Base-by-base conservation (phyloP, 148 eudicot species). In the Cornus florida region DNA sequence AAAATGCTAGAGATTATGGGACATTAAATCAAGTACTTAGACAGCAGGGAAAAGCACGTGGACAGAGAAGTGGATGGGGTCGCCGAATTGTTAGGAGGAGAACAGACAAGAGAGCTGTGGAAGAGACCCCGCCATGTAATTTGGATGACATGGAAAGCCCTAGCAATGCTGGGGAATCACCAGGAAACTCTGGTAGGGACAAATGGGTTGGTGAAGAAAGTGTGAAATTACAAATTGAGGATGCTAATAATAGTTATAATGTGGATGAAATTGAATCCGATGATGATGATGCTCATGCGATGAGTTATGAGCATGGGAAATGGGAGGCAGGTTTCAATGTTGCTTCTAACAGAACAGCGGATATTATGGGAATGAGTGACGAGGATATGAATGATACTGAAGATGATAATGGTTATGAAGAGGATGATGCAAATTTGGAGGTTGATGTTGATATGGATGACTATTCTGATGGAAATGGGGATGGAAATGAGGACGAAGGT, bases 31-130 rank as follows among this genome's bases (percentile, higher is more conserved):
- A 86, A 67, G 85, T 80, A 70, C 82, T 90, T 32, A 81, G 83
- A 71, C 92, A 94, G 90, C 94, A 90, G 72, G 86, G 85, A 72
- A 82, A 81, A 65, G 73, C 80, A 71, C 88, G 86, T 24, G 95
- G 95, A 57, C 89, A 84, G 81, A 90, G 83, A 71, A 87, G 82
- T 38, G 92, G 83, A 41, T 82, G 91, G 72, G 93, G 92, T 24
- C 97, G 88, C 11, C 85, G 92, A 67, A 84, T 93, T 19, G 80
- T 85, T 53, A 77, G 93, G 81, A 90, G 88, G 78, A 92, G 89
- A 81, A 85, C 77, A 19, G 86, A 86, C 72, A 84, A 86, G 81
- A 85, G 84, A 75, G 80, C 70, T 5, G 83, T 75, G 1, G 69
- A 80, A 41, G 87, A 82, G 62, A 74, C 31, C 19, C 79, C 69